A percentile compares a stretch with the other conserved stretches of the same genome.
These are phyloP conservation scores for Fraxinus xanthoxyloides DNA, from an alignment of 305 asterid genomes.

Conservation along the genomic window DNA sequence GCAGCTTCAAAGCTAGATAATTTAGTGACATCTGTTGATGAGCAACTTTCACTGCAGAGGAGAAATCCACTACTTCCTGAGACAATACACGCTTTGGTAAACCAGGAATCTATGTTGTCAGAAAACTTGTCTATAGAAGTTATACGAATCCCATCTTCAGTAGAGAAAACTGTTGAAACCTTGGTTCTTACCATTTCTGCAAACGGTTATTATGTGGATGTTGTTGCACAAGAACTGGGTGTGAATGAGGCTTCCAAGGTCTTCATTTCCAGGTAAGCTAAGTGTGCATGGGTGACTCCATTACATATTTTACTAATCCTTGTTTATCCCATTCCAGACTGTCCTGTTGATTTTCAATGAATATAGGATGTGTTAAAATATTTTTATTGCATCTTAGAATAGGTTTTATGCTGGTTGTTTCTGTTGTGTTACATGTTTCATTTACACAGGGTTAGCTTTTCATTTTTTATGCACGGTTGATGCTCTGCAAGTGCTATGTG, in stretches of 20 bases:
- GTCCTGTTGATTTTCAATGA: background rate
- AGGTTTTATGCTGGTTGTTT: background rate
- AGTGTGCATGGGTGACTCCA: background rate
- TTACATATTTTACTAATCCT: slow-evolving; percentile 10
- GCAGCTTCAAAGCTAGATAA: slow-evolving; percentile 60
- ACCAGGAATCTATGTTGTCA: slow-evolving; percentile 33
- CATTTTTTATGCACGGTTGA: background rate
- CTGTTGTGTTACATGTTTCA: background rate
- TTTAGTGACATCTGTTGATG: slow-evolving; percentile 40
- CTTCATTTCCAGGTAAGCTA: slow-evolving; percentile 70
- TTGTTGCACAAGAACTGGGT: slow-evolving; percentile 61
- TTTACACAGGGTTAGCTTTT: background rate
- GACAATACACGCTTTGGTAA: slow-evolving; percentile 38
- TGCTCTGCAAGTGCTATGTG: background rate
- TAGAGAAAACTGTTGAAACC: slow-evolving; percentile 45
- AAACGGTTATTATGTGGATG: slow-evolving; percentile 78
- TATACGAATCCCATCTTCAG: slow-evolving; percentile 58
- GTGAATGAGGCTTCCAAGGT: slow-evolving; percentile 63
- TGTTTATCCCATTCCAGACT: background rate
- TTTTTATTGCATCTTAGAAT: background rate
- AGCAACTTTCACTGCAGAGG: slow-evolving; percentile 63
- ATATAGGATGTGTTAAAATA: background rate
- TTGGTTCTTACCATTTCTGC: slow-evolving; percentile 47
- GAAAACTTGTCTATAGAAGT: slow-evolving; percentile 52
- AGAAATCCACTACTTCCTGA: slow-evolving; percentile 45